Evolutionary conservation across 1,284 basidiomycete genomes (phyloP).

Genomic region (Ganoderma meredithae): DNA sequence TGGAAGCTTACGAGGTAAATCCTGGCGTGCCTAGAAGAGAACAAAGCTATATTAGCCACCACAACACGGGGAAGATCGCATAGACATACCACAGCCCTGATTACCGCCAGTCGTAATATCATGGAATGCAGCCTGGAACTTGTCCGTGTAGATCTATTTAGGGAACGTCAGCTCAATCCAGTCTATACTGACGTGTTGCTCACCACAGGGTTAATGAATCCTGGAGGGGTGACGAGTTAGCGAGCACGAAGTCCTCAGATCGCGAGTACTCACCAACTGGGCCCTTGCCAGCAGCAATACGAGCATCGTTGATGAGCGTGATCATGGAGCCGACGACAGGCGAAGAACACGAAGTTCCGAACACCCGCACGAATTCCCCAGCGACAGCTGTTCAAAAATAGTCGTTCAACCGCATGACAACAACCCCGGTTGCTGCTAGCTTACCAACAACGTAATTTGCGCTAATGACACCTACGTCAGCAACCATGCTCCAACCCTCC

Average conservation of each 20-base stretch:
- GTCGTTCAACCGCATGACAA: background rate
- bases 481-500: background rate
- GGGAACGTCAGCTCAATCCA: background rate
- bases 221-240: slow-evolving; percentile 17
- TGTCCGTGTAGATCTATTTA: slow-evolving; percentile 47
- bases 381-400: slow-evolving; percentile 26
- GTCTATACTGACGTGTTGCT: slow-evolving; percentile 18
- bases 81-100: slow-evolving; percentile 51
- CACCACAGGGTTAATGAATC: slow-evolving; percentile 48
- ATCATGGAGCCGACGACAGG: slow-evolving; percentile 51
- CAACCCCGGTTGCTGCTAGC: slow-evolving; percentile 25
- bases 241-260: background rate
- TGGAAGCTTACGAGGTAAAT: slow-evolving; percentile 45
- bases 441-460: slow-evolving; percentile 52
- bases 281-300: slow-evolving; percentile 44
- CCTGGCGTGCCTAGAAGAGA: slow-evolving; percentile 36
- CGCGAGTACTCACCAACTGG: slow-evolving; percentile 39
- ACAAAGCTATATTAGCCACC: background rate
- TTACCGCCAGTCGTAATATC: slow-evolving; percentile 57
- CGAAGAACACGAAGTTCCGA: slow-evolving; percentile 45
- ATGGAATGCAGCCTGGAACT: slow-evolving; percentile 51
- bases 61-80: background rate
- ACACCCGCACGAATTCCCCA: slow-evolving; percentile 41
- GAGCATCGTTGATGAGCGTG: slow-evolving; percentile 53
- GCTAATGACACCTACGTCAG: slow-evolving; percentile 37